These are phyloP conservation scores for Priceomyces fermenticarens DNA, from an alignment of 805 yeast species.

Conservation along the genomic window DNA sequence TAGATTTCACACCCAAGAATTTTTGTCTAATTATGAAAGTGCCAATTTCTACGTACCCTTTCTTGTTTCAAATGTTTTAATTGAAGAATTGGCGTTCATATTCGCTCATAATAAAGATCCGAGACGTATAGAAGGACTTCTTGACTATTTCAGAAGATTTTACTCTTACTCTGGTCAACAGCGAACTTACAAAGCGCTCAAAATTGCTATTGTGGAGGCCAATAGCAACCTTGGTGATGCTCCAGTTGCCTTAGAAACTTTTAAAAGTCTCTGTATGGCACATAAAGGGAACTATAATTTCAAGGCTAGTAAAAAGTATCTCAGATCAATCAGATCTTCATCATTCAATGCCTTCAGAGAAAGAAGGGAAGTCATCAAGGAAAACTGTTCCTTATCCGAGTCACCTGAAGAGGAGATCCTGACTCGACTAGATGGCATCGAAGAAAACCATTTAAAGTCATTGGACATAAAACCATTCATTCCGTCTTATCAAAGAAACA, in stretches of 20 bases:
- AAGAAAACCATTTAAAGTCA: slow-evolving; percentile 1
- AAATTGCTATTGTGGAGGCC: slow-evolving; percentile 29
- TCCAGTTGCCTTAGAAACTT: slow-evolving; percentile 19
- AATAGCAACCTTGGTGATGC: slow-evolving; percentile 20
- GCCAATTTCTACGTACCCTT: slow-evolving; percentile 27
- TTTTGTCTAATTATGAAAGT: slow-evolving; percentile 6
- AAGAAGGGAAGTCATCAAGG: slow-evolving; percentile 21
- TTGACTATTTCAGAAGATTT: slow-evolving; percentile 34
- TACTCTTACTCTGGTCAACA: slow-evolving; percentile 33
- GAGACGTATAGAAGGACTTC: slow-evolving; percentile 25
- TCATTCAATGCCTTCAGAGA: slow-evolving; percentile 16
- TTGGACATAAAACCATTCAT: slow-evolving; percentile 11
- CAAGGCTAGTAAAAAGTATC: slow-evolving; percentile 8
- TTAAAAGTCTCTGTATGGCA: slow-evolving; percentile 16
- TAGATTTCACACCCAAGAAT: slow-evolving; percentile 11
- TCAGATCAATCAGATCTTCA: slow-evolving; percentile 10
- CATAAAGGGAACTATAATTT: slow-evolving; percentile 19
- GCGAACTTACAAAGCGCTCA: slow-evolving; percentile 23
- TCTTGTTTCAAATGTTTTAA: slow-evolving; percentile 23
- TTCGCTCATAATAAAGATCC: slow-evolving; percentile 25
- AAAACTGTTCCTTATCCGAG: slow-evolving; percentile 8
- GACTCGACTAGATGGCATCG: slow-evolving; percentile 3
- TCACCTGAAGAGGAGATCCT: not conserved
- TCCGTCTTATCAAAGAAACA: slow-evolving; percentile 26
- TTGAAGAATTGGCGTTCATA: slow-evolving; percentile 25